Percentiles rank a stretch among this genome's conserved stretches.
Evolutionary conservation across 2,329 filamentous ascomycete species (phyloP).

Genomic region (Fusarium fujikuroi): DNA sequence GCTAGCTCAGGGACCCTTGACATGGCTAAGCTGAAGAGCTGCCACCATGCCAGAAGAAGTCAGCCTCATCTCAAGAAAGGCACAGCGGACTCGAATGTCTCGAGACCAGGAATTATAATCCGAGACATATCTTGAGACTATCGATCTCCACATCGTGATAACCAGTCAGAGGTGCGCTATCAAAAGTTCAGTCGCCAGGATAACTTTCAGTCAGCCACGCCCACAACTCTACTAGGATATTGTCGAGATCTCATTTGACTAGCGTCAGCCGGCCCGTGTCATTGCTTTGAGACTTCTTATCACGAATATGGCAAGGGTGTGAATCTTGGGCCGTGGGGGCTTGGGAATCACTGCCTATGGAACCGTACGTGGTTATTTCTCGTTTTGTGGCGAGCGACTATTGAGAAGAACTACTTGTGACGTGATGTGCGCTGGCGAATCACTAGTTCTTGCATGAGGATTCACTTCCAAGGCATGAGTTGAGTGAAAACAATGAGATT

Average conservation of each 20-base stretch:
- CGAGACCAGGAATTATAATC: constrained; percentile 2
- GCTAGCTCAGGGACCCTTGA: neutral
- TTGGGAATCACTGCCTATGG: neutral
- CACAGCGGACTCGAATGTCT: neutral
- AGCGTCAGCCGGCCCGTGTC: constrained; percentile 5
- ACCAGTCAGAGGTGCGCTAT: constrained; percentile 9
- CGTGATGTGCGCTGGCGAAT: neutral
- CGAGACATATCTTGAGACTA: neutral
- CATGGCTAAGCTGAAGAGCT: neutral
- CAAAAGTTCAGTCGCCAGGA: neutral
- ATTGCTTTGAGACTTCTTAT: neutral
- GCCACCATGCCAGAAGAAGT: neutral
- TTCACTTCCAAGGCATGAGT: neutral
- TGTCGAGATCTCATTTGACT: constrained; percentile 7
- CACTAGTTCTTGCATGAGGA: neutral
- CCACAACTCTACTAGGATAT: constrained; percentile 1
- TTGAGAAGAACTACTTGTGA: neutral
- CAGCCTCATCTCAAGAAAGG: neutral
- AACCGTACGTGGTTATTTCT: neutral
- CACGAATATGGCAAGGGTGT: neutral
- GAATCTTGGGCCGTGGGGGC: neutral
- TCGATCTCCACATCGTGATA: neutral
- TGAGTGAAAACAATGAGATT: neutral
- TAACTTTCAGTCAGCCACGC: constrained; percentile 23
- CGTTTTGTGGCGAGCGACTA: neutral